Evolutionary conservation across 352 stramenopile species (phyloP), one percentile per base, ranked within the genome.

Genomic region (Saprolegnia parasitica): DNA sequence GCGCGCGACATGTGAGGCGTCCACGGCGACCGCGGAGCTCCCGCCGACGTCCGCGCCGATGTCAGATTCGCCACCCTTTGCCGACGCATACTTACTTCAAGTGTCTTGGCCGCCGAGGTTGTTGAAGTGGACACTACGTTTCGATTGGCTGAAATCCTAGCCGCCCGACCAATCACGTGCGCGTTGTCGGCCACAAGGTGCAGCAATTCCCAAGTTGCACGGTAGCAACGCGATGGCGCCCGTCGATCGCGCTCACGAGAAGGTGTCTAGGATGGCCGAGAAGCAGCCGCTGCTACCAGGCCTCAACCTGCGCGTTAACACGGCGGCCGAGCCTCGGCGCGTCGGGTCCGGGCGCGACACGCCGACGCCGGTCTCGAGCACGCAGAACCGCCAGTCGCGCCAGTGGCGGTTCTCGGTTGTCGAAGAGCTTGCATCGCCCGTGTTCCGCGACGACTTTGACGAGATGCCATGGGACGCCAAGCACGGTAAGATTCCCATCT

Each of bases 371-470:
- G 52, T 16, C 24, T 60, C 35, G 11, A 42, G 11, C 11, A 26
- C 21, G 61, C 13, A 10, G 40, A 56, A 13, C 18, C 32, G 32
- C 49, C 11, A 56, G 40, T 50, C 40, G 61, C 45, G 10, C 32
- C 10, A 56, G 32, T 67, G 29, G 61, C 63, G 47, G 6, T 70
- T 70, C 21, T 70, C 63, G 0, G 49, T 52, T 39, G 63, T 70
- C 11, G 37, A 70, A 23, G 63, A 70, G 46, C 15, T 63, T 47
- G 42, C 26, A n/a, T 70, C 63, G 24, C 63, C 63, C 21, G 24
- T 70, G 15, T 39, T 70, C 35, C 63, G 63, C n/a, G 63, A 70
- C 29, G 63, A 70, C 32, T 52, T 61, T 39, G 63, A 70, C 26
- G 63, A 70, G 47, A 70, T 70, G 46, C 26, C 55, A n/a, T 70